Evolutionary conservation across 1,284 basidiomycete species (phyloP), one percentile per base, ranked within the genome.

Genomic region (Tranzscheliella williamsii): DNA sequence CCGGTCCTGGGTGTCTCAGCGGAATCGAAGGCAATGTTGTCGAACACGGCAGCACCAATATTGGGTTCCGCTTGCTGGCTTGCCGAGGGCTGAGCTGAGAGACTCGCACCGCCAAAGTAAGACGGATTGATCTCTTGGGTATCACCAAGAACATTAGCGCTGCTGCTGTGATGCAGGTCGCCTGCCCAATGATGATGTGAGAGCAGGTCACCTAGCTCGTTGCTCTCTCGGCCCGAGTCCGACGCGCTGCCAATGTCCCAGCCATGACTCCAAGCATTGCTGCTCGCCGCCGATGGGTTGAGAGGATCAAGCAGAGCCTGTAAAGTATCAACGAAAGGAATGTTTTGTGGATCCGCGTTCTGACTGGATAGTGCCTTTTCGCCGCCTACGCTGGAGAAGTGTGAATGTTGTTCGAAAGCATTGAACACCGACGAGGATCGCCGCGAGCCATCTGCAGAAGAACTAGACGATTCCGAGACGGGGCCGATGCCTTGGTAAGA

Each of bases 171-270:
- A 22, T 56, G 56, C 3, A 68, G 43, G 33, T 68, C 68, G 18
- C 62, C 58, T 4, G 62, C 57, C 66, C 66, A 70, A 6, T 46
- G 54, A 29, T 56, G 63, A 26, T 70, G 68, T 9, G 62, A 60
- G 13, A 66, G 48, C 26, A 61, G 34, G 27, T 38, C 33, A 13
- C 44, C 42, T 31, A 53, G 40, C 4, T 49, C 49, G 16, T 61
- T 45, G 15, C 18, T 24, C 15, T 51, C 51, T 15, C 53, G 44
- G 15, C 44, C 47, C 1, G 51, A 39, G 13, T 47, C 64, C n/a
- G 50, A 43, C 12, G 52, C 42, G 41, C 43, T 64, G 33, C 42
- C 42, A 5, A 64, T 39, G n/a, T 53, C 50, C 62, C 62, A 65
- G 22, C 53, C 56, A n/a, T 47, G 36, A 6, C 35, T 45, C 62